Conservation (phyloP, 257 asterid genomes). For the Phtheirospermum japonicum region DNA sequence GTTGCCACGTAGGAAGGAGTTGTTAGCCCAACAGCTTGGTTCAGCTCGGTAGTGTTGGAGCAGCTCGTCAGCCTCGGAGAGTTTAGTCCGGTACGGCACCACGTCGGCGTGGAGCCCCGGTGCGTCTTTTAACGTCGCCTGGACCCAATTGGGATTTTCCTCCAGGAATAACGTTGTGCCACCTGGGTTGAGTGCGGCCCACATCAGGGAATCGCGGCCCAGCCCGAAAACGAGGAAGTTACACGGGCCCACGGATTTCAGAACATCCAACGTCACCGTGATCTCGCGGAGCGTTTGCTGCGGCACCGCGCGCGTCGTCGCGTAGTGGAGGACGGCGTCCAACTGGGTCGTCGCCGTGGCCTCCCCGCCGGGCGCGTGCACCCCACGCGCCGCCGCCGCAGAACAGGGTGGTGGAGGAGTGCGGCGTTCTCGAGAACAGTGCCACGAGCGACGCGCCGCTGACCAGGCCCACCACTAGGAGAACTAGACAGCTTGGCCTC, state of each 20-base stretch:
- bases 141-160: slow-evolving; percentile 60
- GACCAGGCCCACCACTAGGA: slow-evolving; percentile 34
- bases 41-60: slow-evolving; percentile 34
- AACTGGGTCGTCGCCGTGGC: too few relatives aligned
- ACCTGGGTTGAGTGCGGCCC: slow-evolving; percentile 55
- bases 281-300: slow-evolving; percentile 48
- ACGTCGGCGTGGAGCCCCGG: slow-evolving; percentile 46
- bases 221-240: slow-evolving; percentile 68
- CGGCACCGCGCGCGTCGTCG: slow-evolving; percentile 44
- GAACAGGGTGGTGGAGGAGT: slow-evolving; percentile 17
- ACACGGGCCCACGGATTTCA: slow-evolving; percentile 33
- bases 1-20: slow-evolving; percentile 51
- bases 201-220: slow-evolving; percentile 70
- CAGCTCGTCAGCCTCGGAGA: slow-evolving; percentile 50
- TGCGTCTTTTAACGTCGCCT: slow-evolving; percentile 37
- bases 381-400: slow-evolving; percentile 29
- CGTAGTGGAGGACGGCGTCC: slow-evolving; percentile 44
- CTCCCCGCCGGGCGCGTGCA: too few relatives aligned
- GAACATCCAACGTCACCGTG: slow-evolving; percentile 32
- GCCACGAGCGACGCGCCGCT: slow-evolving; percentile 32
- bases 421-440: not conserved
- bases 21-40: slow-evolving; percentile 41
- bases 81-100: slow-evolving; percentile 45
- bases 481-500: slow-evolving; percentile 30
- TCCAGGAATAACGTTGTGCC: slow-evolving; percentile 69